Conservation (phyloP, 805 yeast genomes). For the Diddensiella transvaalensis region DNA sequence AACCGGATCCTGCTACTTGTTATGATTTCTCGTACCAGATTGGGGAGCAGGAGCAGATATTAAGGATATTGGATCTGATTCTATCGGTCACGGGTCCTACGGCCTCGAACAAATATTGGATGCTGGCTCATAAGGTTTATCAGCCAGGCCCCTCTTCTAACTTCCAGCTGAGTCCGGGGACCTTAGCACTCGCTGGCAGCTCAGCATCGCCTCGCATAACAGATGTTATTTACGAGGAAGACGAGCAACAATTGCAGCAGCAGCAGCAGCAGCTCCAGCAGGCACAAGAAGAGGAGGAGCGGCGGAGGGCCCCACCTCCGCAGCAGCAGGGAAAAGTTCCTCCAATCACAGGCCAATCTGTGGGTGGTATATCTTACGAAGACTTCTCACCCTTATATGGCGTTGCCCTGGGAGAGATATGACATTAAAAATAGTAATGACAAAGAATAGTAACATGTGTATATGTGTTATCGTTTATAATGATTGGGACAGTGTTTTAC, state of each 20-base stretch:
- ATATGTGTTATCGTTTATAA: too few relatives aligned
- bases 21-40: not conserved
- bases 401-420: not conserved
- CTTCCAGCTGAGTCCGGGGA: not conserved
- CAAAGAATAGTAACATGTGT: too few relatives aligned
- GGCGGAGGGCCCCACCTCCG: too few relatives aligned
- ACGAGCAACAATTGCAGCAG: not conserved
- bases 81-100: not conserved
- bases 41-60: not conserved
- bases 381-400: not conserved
- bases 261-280: not conserved
- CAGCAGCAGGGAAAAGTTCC: too few relatives aligned
- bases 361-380: not conserved
- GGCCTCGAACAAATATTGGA: not conserved
- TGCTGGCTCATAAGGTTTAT: not conserved
- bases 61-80: not conserved
- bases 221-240: not conserved
- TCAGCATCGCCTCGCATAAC: not conserved
- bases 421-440: too few relatives aligned
- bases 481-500: too few relatives aligned
- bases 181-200: not conserved
- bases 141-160: not conserved
- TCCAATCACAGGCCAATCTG: too few relatives aligned
- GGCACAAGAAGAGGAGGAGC: too few relatives aligned
- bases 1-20: not conserved